These are phyloP conservation scores for Russula sp. DNA, from an alignment of 768 basidiomycete species.

Conservation along the genomic window DNA sequence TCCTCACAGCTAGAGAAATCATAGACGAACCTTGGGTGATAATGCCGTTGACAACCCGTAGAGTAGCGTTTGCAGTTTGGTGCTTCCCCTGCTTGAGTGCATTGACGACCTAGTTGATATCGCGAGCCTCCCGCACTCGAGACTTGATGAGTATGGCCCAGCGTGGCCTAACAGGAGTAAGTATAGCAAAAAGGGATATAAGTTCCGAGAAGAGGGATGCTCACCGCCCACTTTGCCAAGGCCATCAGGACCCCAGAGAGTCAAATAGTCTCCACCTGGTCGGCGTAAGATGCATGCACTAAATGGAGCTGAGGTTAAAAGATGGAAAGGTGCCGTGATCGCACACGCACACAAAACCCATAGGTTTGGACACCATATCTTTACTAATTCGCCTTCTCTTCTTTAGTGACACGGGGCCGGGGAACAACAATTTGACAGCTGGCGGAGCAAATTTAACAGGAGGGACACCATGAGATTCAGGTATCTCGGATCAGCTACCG, in stretches of 20 bases:
- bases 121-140: slow-evolving; percentile 58
- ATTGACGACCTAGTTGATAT: slow-evolving; percentile 70
- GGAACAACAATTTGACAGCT: slow-evolving; percentile 29
- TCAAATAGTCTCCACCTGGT: slow-evolving; percentile 78
- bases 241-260: slow-evolving; percentile 84
- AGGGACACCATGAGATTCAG: slow-evolving; percentile 27
- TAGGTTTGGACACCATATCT: slow-evolving; percentile 83
- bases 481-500: slow-evolving; percentile 55
- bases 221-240: slow-evolving; percentile 82
- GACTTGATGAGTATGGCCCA: slow-evolving; percentile 89
- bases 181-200: slow-evolving; percentile 16
- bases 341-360: slow-evolving; percentile 69
- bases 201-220: slow-evolving; percentile 24
- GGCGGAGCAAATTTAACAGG: slow-evolving; percentile 18
- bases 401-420: slow-evolving; percentile 29
- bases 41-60: slow-evolving; percentile 75
- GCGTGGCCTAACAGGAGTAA: slow-evolving; percentile 50
- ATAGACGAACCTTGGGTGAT: slow-evolving; percentile 63
- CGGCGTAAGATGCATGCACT: slow-evolving; percentile 85
- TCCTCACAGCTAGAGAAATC: slow-evolving; percentile 67
- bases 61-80: slow-evolving; percentile 38
- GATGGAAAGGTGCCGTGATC: slow-evolving; percentile 16
- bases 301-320: slow-evolving; percentile 42
- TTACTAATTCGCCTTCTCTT: slow-evolving; percentile 70
- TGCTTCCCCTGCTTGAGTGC: slow-evolving; percentile 53